A percentile compares a stretch with the other conserved stretches of the same genome.
Conservation (phyloP, 805 yeast species). For the Metschnikowia orientalis region DNA sequence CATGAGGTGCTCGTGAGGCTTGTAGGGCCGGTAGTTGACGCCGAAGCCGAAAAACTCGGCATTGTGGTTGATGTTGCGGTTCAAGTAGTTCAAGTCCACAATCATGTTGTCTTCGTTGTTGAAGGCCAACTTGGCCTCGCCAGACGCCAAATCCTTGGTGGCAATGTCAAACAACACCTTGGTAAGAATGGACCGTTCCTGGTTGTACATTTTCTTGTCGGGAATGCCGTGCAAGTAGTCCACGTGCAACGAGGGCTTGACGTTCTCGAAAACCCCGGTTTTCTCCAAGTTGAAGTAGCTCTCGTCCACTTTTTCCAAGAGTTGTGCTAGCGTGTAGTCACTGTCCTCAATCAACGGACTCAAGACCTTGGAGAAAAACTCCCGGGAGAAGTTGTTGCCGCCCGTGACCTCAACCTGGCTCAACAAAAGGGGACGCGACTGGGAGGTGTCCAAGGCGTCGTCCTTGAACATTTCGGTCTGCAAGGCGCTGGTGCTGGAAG, state of each 20-base stretch:
- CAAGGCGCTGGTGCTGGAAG: slow-evolving; percentile 4
- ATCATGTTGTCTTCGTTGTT: slow-evolving; percentile 37
- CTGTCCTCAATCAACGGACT: slow-evolving; percentile 38
- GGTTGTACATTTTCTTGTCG: slow-evolving; percentile 25
- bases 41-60: slow-evolving; percentile 48
- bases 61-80: slow-evolving; percentile 46
- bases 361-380: slow-evolving; percentile 44
- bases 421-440: slow-evolving; percentile 34
- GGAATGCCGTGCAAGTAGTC: slow-evolving; percentile 32
- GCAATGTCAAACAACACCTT: slow-evolving; percentile 40
- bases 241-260: slow-evolving; percentile 38
- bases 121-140: slow-evolving; percentile 32
- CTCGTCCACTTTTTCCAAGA: slow-evolving; percentile 30
- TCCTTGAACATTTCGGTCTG: slow-evolving; percentile 22
- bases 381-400: slow-evolving; percentile 42
- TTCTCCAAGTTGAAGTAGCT: slow-evolving; percentile 34
- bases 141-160: slow-evolving; percentile 34
- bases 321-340: slow-evolving; percentile 41
- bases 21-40: slow-evolving; percentile 47
- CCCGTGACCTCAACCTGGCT: slow-evolving; percentile 37
- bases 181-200: slow-evolving; percentile 42
- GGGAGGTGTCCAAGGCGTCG: slow-evolving; percentile 28
- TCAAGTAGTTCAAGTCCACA: slow-evolving; percentile 36
- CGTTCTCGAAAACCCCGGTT: slow-evolving; percentile 44
- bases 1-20: slow-evolving; percentile 45